These are phyloP conservation scores for Coemansia reversa DNA, from an alignment of 192 early-diverging fungal genomes.

Conservation along the genomic window DNA sequence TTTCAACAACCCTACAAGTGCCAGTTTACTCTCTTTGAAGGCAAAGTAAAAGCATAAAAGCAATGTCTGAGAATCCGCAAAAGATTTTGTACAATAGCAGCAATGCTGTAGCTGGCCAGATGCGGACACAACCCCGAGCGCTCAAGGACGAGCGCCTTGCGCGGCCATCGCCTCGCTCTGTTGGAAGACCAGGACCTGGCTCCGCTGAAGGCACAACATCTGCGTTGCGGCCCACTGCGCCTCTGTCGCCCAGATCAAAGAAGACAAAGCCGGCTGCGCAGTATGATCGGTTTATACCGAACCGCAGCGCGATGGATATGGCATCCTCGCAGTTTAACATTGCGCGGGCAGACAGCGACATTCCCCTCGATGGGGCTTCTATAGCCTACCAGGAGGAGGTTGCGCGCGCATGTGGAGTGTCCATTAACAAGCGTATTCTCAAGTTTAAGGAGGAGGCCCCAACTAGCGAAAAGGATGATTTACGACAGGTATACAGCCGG, in stretches of 20 bases:
- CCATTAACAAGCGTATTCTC: conserved; percentile 78
- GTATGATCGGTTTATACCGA: conserved; percentile 90
- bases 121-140: conserved; percentile 5
- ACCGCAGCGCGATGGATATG: conserved; percentile 66
- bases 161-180: conserved; percentile 29
- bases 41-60: background rate
- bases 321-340: conserved; percentile 72
- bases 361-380: conserved; percentile 51
- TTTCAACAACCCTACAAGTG: background rate
- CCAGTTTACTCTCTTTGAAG: background rate
- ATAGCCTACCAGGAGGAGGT: conserved; percentile 75
- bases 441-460: conserved; percentile 80
- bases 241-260: conserved; percentile 32
- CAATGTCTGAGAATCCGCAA: conserved; percentile 20
- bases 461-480: conserved; percentile 53
- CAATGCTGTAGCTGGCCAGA: conserved; percentile 9
- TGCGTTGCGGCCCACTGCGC: conserved; percentile 6
- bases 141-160: conserved; percentile 31
- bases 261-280: conserved; percentile 45
- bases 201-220: conserved; percentile 3
- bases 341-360: conserved; percentile 40
- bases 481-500: conserved; percentile 58
- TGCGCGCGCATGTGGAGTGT: conserved; percentile 76
- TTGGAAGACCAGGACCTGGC: conserved; percentile 13
- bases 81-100: conserved; percentile 20